A percentile compares a stretch with the other conserved stretches of the same genome.
These are phyloP conservation scores for Casaregolazyma suthepensis DNA, from an alignment of 1,139 yeast species.

Conservation along the genomic window DNA sequence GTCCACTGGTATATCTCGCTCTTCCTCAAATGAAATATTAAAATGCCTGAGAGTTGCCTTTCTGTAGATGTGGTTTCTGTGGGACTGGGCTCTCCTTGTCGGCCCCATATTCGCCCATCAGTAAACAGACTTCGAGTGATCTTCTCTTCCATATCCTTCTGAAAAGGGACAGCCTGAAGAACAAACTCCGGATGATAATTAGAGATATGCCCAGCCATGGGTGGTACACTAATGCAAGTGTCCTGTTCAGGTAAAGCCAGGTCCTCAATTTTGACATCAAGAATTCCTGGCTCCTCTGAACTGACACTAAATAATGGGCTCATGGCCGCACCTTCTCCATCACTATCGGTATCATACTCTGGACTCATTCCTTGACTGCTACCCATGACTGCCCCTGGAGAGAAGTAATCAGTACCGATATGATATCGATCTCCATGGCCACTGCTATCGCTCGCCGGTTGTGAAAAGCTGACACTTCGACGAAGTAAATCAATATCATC, in stretches of 20 bases:
- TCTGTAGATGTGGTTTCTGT: not conserved
- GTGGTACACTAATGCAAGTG: constrained; percentile 17
- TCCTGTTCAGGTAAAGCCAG: not conserved
- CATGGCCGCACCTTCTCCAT: not conserved
- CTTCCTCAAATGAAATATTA: constrained; percentile 16
- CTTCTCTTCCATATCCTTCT: constrained; percentile 23
- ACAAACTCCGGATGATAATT: constrained; percentile 29
- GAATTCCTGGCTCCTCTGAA: constrained; percentile 3
- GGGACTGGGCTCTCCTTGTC: not conserved
- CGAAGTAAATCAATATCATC: constrained; percentile 2
- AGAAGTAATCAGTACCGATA: not conserved
- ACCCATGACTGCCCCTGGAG: not conserved
- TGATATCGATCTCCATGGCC: not conserved
- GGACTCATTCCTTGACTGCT: not conserved
- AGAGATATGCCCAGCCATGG: constrained; percentile 26
- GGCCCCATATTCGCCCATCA: constrained; percentile 16
- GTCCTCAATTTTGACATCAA: constrained; percentile 7
- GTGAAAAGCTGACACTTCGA: not conserved
- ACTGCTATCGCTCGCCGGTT: not conserved
- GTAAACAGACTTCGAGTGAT: constrained; percentile 22
- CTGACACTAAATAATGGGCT: constrained; percentile 4
- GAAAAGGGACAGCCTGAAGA: constrained; percentile 24
- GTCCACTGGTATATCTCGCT: constrained; percentile 16
- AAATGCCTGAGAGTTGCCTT: constrained; percentile 9
- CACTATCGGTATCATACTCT: not conserved